These are phyloP conservation scores for Floccularia luteovirens DNA, from an alignment of 768 basidiomycete genomes.

Conservation along the genomic window DNA sequence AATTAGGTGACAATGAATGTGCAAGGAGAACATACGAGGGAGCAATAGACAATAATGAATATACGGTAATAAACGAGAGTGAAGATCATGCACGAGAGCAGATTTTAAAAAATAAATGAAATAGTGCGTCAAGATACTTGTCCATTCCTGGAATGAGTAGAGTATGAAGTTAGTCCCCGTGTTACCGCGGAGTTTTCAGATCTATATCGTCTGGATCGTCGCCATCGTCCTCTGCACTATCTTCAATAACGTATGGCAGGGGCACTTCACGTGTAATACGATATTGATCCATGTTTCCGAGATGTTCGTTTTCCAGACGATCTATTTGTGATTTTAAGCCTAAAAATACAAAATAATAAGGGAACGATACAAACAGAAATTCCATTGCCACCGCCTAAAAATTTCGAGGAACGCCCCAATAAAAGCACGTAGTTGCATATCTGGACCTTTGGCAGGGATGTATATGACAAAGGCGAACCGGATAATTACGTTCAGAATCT, in stretches of 20 bases:
- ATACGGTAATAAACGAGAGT: no score
- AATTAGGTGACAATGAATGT: no score
- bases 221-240: constrained; percentile 37
- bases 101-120: no score
- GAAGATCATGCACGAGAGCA: no score
- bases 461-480: constrained; percentile 84
- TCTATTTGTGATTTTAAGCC: constrained; percentile 10
- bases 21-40: no score
- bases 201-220: constrained; percentile 19
- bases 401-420: constrained; percentile 69
- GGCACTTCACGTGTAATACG: constrained; percentile 83
- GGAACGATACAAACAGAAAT: constrained; percentile 60
- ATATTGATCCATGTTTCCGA: constrained; percentile 91
- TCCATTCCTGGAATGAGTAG: no score
- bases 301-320: constrained; percentile 70
- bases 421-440: constrained; percentile 52
- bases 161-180: no score
- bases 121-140: no score
- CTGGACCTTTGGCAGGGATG: constrained; percentile 44
- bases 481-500: constrained; percentile 67
- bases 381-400: constrained; percentile 83
- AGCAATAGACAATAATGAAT: no score
- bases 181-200: no score
- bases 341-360: not conserved
- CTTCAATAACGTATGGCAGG: constrained; percentile 65